phyloP scores from a whole-genome alignment of 257 asterid genomes.

The Mentha longifolia region DNA sequence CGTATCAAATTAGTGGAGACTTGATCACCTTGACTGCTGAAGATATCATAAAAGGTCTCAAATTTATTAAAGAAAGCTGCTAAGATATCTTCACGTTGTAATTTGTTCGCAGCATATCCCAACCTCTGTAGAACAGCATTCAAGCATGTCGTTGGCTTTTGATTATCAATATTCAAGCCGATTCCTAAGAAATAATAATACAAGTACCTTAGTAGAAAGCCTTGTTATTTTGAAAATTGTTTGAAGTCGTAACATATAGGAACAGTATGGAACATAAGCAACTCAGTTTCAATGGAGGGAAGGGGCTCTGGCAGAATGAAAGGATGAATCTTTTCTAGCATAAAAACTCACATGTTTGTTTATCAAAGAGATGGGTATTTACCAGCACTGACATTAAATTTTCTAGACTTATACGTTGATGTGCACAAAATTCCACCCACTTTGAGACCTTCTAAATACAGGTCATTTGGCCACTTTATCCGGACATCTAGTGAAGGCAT shows the following conservation, averaged over 20 bases:
- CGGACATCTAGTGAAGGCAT: conserved; percentile 70
- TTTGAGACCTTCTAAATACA: conserved; percentile 84
- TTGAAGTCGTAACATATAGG: conserved; percentile 10
- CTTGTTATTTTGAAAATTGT: neutral
- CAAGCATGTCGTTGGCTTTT: conserved; percentile 83
- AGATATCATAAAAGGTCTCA: conserved; percentile 61
- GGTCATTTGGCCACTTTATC: conserved; percentile 99
- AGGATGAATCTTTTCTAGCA: conserved; percentile 1
- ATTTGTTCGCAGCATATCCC: conserved; percentile 43
- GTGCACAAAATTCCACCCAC: conserved; percentile 98
- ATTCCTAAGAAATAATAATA: conserved; percentile 60
- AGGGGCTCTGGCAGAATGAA: conserved; percentile 4
- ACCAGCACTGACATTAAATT: conserved; percentile 92
- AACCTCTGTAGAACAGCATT: conserved; percentile 61
- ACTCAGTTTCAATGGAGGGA: conserved; percentile 23
- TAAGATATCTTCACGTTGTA: conserved; percentile 75
- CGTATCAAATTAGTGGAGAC: conserved; percentile 15
- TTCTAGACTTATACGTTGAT: conserved; percentile 80
- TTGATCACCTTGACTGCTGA: conserved; percentile 67
- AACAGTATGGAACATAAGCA: neutral
- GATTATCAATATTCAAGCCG: conserved; percentile 84
- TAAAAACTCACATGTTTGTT: neutral
- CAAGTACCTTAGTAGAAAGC: conserved; percentile 14
- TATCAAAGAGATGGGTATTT: conserved; percentile 42
- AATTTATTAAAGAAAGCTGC: conserved; percentile 91